phyloP scores from a whole-genome alignment of 2,329 filamentous ascomycete species.

The Penicillium sp. region DNA sequence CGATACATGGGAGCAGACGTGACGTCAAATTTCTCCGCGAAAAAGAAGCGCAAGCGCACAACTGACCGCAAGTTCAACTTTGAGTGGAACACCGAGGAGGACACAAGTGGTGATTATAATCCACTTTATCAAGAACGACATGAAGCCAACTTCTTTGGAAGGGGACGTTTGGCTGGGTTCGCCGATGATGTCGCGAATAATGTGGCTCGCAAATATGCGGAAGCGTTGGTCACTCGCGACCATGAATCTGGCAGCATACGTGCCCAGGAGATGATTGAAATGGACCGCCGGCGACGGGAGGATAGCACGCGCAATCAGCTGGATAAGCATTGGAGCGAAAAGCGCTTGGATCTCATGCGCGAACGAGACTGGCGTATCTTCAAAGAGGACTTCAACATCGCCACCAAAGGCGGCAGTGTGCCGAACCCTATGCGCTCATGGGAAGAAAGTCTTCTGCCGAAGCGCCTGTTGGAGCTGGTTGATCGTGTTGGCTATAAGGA shows the following conservation, averaged over 20 bases:
- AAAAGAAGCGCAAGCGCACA: constrained; percentile 91
- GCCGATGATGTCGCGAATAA: constrained; percentile 58
- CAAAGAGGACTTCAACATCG: constrained; percentile 98
- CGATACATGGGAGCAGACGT: constrained; percentile 90
- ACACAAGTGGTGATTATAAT: constrained; percentile 83
- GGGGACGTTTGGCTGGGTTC: constrained; percentile 68
- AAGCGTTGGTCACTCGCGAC: constrained; percentile 74
- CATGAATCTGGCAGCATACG: constrained; percentile 73
- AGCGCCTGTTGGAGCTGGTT: constrained; percentile 77
- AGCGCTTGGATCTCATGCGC: constrained; percentile 88
- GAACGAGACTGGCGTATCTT: constrained; percentile 99
- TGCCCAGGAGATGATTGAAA: constrained; percentile 79
- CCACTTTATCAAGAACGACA: constrained; percentile 72
- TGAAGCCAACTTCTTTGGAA: constrained; percentile 69
- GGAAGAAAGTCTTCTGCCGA: constrained; percentile 80
- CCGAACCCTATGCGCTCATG: constrained; percentile 97
- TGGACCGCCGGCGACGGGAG: constrained; percentile 76
- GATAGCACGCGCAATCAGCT: constrained; percentile 71
- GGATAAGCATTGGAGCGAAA: constrained; percentile 95
- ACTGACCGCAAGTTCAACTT: constrained; percentile 99
- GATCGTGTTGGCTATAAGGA: constrained; percentile 86
- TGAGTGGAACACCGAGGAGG: constrained; percentile 93
- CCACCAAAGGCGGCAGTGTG: constrained; percentile 86
- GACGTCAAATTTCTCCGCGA: constrained; percentile 87
- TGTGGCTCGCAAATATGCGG: constrained; percentile 60